phyloP scores from a whole-genome alignment of 805 yeast species.

The Starmerella scarabaei region DNA sequence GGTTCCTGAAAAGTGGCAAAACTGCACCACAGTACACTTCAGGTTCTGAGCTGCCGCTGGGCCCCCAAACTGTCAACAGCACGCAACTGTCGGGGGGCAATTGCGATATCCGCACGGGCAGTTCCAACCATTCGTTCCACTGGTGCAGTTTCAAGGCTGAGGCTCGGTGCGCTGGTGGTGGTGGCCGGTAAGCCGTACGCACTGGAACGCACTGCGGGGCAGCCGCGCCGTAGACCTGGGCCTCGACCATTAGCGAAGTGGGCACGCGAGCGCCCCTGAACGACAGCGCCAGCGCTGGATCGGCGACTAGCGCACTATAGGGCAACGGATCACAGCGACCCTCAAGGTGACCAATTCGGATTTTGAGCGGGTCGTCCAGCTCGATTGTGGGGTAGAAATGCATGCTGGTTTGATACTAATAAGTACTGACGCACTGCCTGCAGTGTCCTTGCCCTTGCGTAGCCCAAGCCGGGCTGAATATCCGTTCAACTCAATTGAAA shows the following conservation, averaged over 20 bases:
- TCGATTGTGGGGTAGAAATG: constrained; percentile 45
- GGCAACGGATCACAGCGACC: constrained; percentile 33
- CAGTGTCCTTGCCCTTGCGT: too few relatives aligned
- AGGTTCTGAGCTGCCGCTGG: constrained; percentile 35
- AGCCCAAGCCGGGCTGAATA: too few relatives aligned
- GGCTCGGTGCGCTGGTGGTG: constrained; percentile 20
- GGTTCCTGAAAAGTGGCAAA: constrained; percentile 44
- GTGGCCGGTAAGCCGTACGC: constrained; percentile 36
- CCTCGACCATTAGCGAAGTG: constrained; percentile 31
- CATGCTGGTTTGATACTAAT: too few relatives aligned
- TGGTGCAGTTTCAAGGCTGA: constrained; percentile 26
- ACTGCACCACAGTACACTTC: constrained; percentile 49
- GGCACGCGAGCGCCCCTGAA: constrained; percentile 19
- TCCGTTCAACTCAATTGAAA: too few relatives aligned
- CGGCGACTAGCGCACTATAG: constrained; percentile 35
- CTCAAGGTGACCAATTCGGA: constrained; percentile 38
- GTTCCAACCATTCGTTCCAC: constrained; percentile 62
- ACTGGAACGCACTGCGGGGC: constrained; percentile 40
- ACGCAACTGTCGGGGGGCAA: constrained; percentile 51
- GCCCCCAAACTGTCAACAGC: constrained; percentile 55
- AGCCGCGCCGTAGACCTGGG: constrained; percentile 34
- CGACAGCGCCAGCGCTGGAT: constrained; percentile 34
- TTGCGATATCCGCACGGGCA: constrained; percentile 63
- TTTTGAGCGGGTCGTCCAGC: constrained; percentile 35
- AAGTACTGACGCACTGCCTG: too few relatives aligned